A percentile compares a stretch with the other conserved stretches of the same genome.
Evolutionary conservation across 148 eudicot species (phyloP).

Genomic region (Cornus controversa): DNA sequence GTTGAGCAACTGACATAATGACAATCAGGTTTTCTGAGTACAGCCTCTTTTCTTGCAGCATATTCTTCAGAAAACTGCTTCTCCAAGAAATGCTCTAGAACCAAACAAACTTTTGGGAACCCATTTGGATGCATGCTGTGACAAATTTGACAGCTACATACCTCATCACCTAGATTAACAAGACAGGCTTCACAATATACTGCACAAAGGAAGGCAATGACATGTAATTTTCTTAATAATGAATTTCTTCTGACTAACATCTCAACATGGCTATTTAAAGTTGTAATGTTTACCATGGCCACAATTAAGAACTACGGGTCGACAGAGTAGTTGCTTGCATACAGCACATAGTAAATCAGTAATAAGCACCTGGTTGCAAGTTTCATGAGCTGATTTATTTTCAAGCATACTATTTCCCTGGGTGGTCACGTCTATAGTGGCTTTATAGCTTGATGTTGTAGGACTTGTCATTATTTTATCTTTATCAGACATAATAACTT

Average conservation of each 20-base stretch:
- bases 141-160: conserved; percentile 56
- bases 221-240: not conserved
- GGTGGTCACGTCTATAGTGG: conserved; percentile 3
- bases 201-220: conserved; percentile 19
- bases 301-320: conserved; percentile 73
- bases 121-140: conserved; percentile 56
- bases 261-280: not conserved
- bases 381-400: not conserved
- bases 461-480: too few species aligned
- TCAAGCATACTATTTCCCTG: conserved; percentile 2
- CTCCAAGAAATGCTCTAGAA: conserved; percentile 55
- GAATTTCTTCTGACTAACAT: too few species aligned
- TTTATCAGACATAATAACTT: not conserved
- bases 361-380: conserved; percentile 26
- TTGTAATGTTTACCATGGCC: conserved; percentile 58
- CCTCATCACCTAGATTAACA: conserved; percentile 29
- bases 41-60: conserved; percentile 34
- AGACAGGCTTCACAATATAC: conserved; percentile 70
- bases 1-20: conserved; percentile 29
- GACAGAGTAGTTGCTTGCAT: conserved; percentile 58
- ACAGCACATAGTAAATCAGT: conserved; percentile 50
- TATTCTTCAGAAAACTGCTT: conserved; percentile 54
- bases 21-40: conserved; percentile 14
- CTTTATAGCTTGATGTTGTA: not conserved
- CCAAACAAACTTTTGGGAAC: conserved; percentile 58